A percentile compares a stretch with the other conserved stretches of the same genome.
Conservation (phyloP, 768 basidiomycete genomes). For the Boletus rufocinnamomeus region DNA sequence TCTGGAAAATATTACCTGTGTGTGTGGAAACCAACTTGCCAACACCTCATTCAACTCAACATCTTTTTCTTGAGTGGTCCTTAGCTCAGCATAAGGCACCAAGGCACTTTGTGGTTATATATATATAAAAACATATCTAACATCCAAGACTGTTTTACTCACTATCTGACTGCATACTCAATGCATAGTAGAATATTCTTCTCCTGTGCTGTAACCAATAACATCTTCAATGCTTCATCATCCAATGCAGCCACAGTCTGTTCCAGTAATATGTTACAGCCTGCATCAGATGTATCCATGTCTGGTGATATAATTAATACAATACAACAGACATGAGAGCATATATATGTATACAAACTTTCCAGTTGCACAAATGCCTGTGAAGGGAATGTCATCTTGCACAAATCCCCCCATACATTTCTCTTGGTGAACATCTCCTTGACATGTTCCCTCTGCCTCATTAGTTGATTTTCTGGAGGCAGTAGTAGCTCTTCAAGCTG, state of each 20-base stretch:
- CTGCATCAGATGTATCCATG: not conserved
- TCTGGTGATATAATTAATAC: not conserved
- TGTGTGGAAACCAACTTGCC: not conserved
- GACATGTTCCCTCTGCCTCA: not conserved
- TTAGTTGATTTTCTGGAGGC: not conserved
- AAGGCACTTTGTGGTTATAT: not conserved
- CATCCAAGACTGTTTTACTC: not conserved
- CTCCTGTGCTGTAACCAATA: not conserved
- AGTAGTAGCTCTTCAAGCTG: not conserved
- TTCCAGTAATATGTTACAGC: not conserved
- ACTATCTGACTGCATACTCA: not conserved
- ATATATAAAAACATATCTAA: not conserved
- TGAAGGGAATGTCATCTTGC: not conserved
- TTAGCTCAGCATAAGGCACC: not conserved
- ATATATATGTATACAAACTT: not conserved
- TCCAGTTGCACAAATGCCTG: not conserved
- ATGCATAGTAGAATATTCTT: not conserved
- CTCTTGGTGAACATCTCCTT: not conserved
- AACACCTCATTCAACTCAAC: not conserved
- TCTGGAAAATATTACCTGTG: not conserved
- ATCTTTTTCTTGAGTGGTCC: not conserved
- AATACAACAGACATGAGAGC: not conserved
- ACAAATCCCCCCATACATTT: not conserved
- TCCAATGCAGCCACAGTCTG: not conserved
- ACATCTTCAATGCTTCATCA: not conserved